Conservation (phyloP, 1,139 yeast genomes). For the Kodamaea sp. region DNA sequence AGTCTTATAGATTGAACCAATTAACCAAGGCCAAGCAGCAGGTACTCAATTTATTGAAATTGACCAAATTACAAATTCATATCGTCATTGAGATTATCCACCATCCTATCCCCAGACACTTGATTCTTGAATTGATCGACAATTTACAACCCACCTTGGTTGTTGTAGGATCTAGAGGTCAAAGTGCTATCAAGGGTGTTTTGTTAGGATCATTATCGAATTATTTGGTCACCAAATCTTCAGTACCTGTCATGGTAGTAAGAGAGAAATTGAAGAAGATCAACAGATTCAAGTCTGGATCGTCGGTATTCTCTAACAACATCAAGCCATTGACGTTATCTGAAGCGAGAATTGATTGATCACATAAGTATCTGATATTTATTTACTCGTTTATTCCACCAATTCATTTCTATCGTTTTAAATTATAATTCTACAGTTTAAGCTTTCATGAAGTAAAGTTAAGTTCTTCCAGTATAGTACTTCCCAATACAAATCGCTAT, state of each 20-base stretch:
- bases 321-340: slow-evolving; percentile 52
- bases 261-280: slow-evolving; percentile 78
- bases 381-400: too few relatives aligned
- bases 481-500: too few relatives aligned
- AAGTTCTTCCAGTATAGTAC: too few relatives aligned
- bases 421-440: too few relatives aligned
- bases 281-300: slow-evolving; percentile 53
- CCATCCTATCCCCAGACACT: slow-evolving; percentile 86
- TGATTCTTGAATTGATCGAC: slow-evolving; percentile 79
- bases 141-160: slow-evolving; percentile 82
- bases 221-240: slow-evolving; percentile 71
- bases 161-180: slow-evolving; percentile 80
- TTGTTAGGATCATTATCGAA: slow-evolving; percentile 74
- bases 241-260: slow-evolving; percentile 91
- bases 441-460: too few relatives aligned
- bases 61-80: slow-evolving; percentile 76
- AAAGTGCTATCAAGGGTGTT: slow-evolving; percentile 74
- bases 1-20: slow-evolving; percentile 55
- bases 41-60: slow-evolving; percentile 58
- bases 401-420: too few relatives aligned
- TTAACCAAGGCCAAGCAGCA: slow-evolving; percentile 63
- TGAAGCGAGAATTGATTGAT: slow-evolving; percentile 49
- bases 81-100: slow-evolving; percentile 75
- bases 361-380: background rate
- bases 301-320: slow-evolving; percentile 49